Base-by-base conservation (phyloP, 257 asterid species). In the Solanum rostratum region DNA sequence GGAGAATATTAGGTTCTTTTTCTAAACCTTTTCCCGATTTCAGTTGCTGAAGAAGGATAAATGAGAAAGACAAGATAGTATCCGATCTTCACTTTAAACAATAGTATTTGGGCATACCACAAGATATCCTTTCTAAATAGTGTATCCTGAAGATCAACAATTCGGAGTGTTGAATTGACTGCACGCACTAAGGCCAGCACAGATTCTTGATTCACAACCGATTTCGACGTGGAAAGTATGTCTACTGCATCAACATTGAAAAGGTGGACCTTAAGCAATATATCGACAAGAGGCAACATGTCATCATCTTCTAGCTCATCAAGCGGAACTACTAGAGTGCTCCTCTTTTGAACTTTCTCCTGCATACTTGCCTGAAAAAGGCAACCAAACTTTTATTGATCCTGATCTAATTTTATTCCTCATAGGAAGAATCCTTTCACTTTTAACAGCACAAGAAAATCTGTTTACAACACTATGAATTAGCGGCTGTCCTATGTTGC, bases 221-320 rank as follows among this genome's bases (percentile, higher is more conserved):
- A 50, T 12, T 78, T 53, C 16, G 85, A 50, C 41, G 52, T 71
- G 54, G 76, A 76, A 65, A 84, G 30, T 49, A 87, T 73, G 79
- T 78, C 79, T 33, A 86, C 57, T 10, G 87, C 86, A 54, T 69
- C 83, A 33, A 85, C 55, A 39, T 55, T 79, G 74, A 52, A 80
- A 55, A 59, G 63, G 29, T 74, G 82, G 29, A 81, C 37, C 27
- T 81, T 85, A n/a, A 66, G 84, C 29, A 87, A 66, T n/a, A 81
- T 39, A 82, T 87, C 87, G 7, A 55, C 45, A 71, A 89, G 83
- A 22, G 87, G 85, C 68, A 81, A 76, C 63, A 87, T 13, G 74
- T 87, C 91, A 70, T 81, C 82, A 82, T 87, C 81, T 18, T 79
- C 86, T n/a, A 81, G 85, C 76, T 70, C 57, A 65, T 85, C 85